phyloP scores from a whole-genome alignment of 345 rosid genomes.

The Populus ilicifolia region DNA sequence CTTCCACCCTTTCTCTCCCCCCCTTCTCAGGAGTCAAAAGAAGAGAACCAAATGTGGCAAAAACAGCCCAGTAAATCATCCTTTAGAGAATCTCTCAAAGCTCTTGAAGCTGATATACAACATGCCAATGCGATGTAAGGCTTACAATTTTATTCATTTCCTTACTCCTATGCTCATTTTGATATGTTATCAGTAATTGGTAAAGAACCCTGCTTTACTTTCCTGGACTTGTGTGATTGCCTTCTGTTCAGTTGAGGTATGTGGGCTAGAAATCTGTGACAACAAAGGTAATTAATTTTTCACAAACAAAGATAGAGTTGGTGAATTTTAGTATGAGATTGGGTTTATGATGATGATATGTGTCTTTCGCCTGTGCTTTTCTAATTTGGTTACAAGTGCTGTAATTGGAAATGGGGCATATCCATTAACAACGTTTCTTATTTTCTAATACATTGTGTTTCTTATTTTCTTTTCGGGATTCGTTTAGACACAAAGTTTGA shows the following conservation, averaged over 20 bases:
- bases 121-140: constrained; percentile 64
- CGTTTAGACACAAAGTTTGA: not conserved
- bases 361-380: not conserved
- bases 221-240: not conserved
- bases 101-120: constrained; percentile 59
- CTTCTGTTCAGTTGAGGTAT: constrained; percentile 3
- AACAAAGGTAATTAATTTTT: not conserved
- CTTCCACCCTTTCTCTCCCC: constrained; percentile 22
- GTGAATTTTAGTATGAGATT: constrained; percentile 10
- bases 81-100: constrained; percentile 53
- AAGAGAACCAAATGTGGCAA: constrained; percentile 41
- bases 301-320: constrained; percentile 1
- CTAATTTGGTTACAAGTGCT: not conserved
- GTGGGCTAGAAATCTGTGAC: constrained; percentile 1
- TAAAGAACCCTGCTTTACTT: not conserved
- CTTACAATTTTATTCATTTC: not conserved
- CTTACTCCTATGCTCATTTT: not conserved
- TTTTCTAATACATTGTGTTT: not conserved
- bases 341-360: not conserved
- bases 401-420: not conserved
- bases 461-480: not conserved
- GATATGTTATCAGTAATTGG: not conserved
- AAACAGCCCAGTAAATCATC: constrained; percentile 40
- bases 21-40: not conserved
- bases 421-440: not conserved